A percentile compares a stretch with the other conserved stretches of the same genome.
These are phyloP conservation scores for Cladorrhinum sp. DNA, from an alignment of 2,329 filamentous ascomycete species.

Conservation along the genomic window DNA sequence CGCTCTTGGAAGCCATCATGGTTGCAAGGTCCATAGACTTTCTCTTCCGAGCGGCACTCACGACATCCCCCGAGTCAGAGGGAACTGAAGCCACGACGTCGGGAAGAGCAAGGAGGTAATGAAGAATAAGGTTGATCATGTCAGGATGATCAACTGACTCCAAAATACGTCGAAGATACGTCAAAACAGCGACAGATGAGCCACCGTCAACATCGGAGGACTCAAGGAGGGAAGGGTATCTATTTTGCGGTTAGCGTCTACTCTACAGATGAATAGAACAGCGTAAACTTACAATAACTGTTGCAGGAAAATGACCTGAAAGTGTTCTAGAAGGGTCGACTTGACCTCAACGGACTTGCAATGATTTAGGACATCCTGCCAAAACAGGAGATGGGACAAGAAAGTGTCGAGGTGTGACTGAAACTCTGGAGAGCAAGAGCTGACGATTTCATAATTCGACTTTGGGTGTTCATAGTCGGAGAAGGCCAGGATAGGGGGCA, in stretches of 20 bases:
- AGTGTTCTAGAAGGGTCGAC: slow-evolving; percentile 90
- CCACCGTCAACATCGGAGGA: slow-evolving; percentile 96
- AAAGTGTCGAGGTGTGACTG: slow-evolving; percentile 90
- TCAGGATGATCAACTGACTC: slow-evolving; percentile 91
- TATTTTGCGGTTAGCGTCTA: slow-evolving; percentile 35
- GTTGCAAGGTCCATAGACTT: slow-evolving; percentile 87
- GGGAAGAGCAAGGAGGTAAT: slow-evolving; percentile 83
- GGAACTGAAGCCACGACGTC: slow-evolving; percentile 45
- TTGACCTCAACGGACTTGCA: slow-evolving; percentile 90
- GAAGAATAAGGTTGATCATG: slow-evolving; percentile 88
- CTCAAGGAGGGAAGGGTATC: slow-evolving; percentile 91
- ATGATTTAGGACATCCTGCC: slow-evolving; percentile 97
- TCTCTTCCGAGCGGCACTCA: slow-evolving; percentile 71
- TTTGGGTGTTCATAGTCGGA: slow-evolving; percentile 81
- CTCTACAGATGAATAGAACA: not conserved
- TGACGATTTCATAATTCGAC: slow-evolving; percentile 68
- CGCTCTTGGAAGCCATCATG: slow-evolving; percentile 71
- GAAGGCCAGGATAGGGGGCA: slow-evolving; percentile 80
- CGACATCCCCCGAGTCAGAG: slow-evolving; percentile 45
- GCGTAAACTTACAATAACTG: slow-evolving; percentile 70
- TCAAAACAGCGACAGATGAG: slow-evolving; percentile 92
- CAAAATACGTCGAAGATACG: slow-evolving; percentile 85
- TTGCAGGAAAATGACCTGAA: slow-evolving; percentile 92
- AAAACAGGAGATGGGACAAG: slow-evolving; percentile 90
- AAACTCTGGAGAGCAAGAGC: slow-evolving; percentile 71